Percentiles rank a stretch among this genome's conserved stretches.
Conservation (phyloP, 306 rosid species). For the Casuarina glauca region DNA sequence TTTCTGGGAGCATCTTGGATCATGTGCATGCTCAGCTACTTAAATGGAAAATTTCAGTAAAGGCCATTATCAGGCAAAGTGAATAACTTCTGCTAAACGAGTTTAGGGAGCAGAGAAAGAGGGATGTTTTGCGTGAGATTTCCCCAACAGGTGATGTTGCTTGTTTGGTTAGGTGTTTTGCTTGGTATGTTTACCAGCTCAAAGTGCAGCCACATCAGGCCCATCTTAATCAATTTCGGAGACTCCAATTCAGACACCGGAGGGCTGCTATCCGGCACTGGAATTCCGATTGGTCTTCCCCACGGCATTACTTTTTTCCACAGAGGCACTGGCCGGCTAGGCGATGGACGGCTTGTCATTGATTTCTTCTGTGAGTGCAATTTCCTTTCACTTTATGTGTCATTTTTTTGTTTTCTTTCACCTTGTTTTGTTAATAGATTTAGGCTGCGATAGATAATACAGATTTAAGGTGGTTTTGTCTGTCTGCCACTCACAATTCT, state of each 20-base stretch:
- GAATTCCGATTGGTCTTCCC: constrained; percentile 8
- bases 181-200: constrained; percentile 3
- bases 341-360: neutral
- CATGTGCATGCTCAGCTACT: no score
- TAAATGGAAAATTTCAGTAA: no score
- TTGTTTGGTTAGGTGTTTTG: neutral
- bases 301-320: neutral
- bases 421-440: no score
- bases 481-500: no score
- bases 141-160: neutral
- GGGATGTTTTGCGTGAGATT: neutral
- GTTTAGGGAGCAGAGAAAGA: neutral
- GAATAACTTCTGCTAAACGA: neutral
- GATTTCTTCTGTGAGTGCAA: constrained; percentile 4
- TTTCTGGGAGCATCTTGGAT: no score
- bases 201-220: neutral
- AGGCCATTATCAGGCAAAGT: neutral
- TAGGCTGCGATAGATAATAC: no score
- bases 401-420: neutral
- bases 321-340: constrained; percentile 2
- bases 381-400: neutral
- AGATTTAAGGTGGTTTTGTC: no score
- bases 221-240: constrained; percentile 5
- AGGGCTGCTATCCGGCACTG: constrained; percentile 2
- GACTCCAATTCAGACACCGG: constrained; percentile 9